Base-by-base conservation (phyloP, 768 basidiomycete species). In the Termitomyces sp. region DNA sequence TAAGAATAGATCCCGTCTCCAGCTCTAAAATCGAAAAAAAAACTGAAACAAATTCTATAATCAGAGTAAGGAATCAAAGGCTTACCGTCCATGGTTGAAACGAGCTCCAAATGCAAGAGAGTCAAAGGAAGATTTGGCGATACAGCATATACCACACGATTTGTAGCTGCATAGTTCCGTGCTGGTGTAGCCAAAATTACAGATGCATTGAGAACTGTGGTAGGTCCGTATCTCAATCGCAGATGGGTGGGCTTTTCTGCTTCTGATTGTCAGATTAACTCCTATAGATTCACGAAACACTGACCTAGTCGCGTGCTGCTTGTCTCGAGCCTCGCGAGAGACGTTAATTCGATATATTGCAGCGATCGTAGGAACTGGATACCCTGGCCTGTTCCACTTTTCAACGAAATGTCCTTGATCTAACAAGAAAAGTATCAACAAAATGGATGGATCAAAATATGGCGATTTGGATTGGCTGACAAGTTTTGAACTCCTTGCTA, bases 1-100 rank as follows among this genome's bases (percentile, higher is more conserved):
- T 81, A 84, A 18, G 83, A 82, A 61, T 88, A 86, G 44, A 87
- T 70, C 20, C 85, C 85, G 49, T 81, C 74, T 25, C 85, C 85
- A 53, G 79, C 80, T 62, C 85, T 86, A 38, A 25, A 22, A n/a
- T n/a, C n/a, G 35, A 9, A 33, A 53, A 54, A 48, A 29, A 56
- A 58, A 33, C 53, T 52, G 15, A 44, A 58, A 50, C 55, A 44
- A 58, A 50, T 55, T 46, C 35, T 5, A 25, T 15, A 20, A 36
- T 16, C 41, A 32, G 22, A 20, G 10, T 52, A 18, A 23, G 25
- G 20, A 25, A 38, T 3, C 64, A 75, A 32, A 11, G 10, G 18
- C 32, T 61, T 44, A 84, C 86, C 83, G 73, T 62, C 85, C 85
- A 36, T 64, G 76, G 59, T 85, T 82, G 57, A 65, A 72, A 42